phyloP scores from a whole-genome alignment of 176 grass and related monocot genomes.

The Raddia distichophylla region DNA sequence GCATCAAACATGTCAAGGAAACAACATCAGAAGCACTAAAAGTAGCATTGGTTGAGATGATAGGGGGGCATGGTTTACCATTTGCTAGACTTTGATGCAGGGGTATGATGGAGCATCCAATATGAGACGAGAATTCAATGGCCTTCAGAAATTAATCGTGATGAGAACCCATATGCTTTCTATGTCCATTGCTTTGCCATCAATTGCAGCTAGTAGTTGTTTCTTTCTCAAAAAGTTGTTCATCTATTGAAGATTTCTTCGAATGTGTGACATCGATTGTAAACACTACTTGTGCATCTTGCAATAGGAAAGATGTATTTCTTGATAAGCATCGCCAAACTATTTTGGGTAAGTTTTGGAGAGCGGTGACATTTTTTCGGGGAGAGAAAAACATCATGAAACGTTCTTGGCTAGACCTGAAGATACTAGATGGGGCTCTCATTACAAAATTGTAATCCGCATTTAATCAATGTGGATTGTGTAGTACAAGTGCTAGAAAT shows the following conservation, averaged over 20 bases:
- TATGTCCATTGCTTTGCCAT: no score
- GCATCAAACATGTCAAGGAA: background rate
- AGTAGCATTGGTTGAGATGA: background rate
- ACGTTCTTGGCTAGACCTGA: background rate
- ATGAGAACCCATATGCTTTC: no score
- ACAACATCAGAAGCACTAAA: background rate
- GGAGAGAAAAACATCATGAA: background rate
- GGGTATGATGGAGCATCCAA: background rate
- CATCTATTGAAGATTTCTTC: background rate
- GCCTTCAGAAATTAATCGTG: background rate
- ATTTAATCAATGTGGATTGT: background rate
- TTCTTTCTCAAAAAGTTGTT: no score
- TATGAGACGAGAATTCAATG: slow-evolving; percentile 1
- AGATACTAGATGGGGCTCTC: background rate
- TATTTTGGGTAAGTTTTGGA: background rate
- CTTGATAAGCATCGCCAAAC: background rate
- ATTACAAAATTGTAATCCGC: background rate
- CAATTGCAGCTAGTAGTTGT: no score
- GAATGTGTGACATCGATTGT: background rate
- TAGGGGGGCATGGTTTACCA: background rate
- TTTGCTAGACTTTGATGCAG: background rate
- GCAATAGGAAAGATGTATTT: background rate
- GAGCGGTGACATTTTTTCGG: background rate
- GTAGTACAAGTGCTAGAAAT: background rate
- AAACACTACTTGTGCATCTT: background rate